Evolutionary conservation across 2,329 filamentous ascomycete species (phyloP), one percentile per base, ranked within the genome.

Genomic region (Paracamarosporium sp.): DNA sequence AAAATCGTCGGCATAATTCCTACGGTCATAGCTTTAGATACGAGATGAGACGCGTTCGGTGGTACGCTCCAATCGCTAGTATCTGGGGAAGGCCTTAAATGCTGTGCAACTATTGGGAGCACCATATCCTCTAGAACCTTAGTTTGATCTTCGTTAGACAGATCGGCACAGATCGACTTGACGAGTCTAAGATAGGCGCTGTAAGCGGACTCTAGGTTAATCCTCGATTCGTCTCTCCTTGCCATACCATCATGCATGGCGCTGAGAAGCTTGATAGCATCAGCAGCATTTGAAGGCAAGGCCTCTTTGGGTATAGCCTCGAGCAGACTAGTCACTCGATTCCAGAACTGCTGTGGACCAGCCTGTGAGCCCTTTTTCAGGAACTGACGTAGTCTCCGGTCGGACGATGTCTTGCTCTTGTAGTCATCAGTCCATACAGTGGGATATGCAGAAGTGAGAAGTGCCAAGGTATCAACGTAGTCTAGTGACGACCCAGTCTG

Each of bases 321-420:
- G 48, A 97, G 72, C 0, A 98, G 77, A 28, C 82, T 79, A 36
- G 84, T 81, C 30, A 96, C 73, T 15, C 85, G 85, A 25, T 82
- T 76, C 95, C 95, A 99, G 70, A 89, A 97, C 9, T 83, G 84
- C 3, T 83, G 78, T 0, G 86, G 81, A 3, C 90, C 90, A n/a
- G 88, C 86, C 69, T 97, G 91, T 0, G 94, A 96, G 2, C 95
- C 94, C 67, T 88, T 91, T 60, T 90, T 88, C 6, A 98, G 80
- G 65, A 96, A 95, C 8, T 87, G 81, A 48, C 86, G 84, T 4
- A 99, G 76, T 22, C 89, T 78, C 58, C 81, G 85, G 59, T 77
- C 82, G 57, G 75, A 84, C 7, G 83, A 71, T 28, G 83, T 84
- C 71, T 88, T 88, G 45, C 81, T 83, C 27, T 77, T 81, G 72